Percentiles rank a stretch among this genome's conserved stretches.
These are phyloP conservation scores for Zalerion maritima DNA, from an alignment of 495 filamentous ascomycete species.

Conservation along the genomic window DNA sequence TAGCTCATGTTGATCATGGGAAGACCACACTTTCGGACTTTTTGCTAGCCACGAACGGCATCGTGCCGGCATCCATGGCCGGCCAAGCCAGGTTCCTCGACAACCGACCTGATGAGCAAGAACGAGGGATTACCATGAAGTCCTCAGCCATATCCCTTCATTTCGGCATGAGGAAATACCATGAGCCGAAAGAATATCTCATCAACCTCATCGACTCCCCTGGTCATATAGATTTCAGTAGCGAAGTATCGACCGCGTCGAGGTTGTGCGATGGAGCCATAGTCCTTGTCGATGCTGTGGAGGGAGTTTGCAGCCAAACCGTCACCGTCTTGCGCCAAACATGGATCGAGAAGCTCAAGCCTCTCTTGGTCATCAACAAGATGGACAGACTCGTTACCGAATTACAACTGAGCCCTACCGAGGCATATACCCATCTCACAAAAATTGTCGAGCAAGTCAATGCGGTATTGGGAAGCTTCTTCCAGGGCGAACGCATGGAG, in stretches of 20 bases:
- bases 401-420: slow-evolving; percentile 75
- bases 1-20: slow-evolving; percentile 96
- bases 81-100: slow-evolving; percentile 98
- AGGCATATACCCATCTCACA: slow-evolving; percentile 82
- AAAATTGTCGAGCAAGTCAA: slow-evolving; percentile 92
- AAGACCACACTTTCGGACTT: slow-evolving; percentile 97
- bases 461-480: slow-evolving; percentile 93
- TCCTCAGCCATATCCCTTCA: slow-evolving; percentile 94
- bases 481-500: slow-evolving; percentile 96
- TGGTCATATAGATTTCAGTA: slow-evolving; percentile 97
- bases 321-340: slow-evolving; percentile 91
- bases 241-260: slow-evolving; percentile 91
- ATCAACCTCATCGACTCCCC: slow-evolving; percentile 98
- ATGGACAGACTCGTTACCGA: slow-evolving; percentile 91
- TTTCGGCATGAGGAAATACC: slow-evolving; percentile 70
- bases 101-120: slow-evolving; percentile 91
- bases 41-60: slow-evolving; percentile 96
- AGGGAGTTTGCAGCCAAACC: slow-evolving; percentile 96
- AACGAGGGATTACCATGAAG: slow-evolving; percentile 97
- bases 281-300: slow-evolving; percentile 93
- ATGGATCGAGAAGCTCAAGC: slow-evolving; percentile 93
- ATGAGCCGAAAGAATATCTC: slow-evolving; percentile 71
- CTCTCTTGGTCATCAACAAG: slow-evolving; percentile 93
- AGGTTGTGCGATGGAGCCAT: slow-evolving; percentile 89
- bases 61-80: slow-evolving; percentile 93